A percentile compares a stretch with the other conserved stretches of the same genome.
phyloP scores from a whole-genome alignment of 768 basidiomycete genomes.

The Steccherinum ochraceum region DNA sequence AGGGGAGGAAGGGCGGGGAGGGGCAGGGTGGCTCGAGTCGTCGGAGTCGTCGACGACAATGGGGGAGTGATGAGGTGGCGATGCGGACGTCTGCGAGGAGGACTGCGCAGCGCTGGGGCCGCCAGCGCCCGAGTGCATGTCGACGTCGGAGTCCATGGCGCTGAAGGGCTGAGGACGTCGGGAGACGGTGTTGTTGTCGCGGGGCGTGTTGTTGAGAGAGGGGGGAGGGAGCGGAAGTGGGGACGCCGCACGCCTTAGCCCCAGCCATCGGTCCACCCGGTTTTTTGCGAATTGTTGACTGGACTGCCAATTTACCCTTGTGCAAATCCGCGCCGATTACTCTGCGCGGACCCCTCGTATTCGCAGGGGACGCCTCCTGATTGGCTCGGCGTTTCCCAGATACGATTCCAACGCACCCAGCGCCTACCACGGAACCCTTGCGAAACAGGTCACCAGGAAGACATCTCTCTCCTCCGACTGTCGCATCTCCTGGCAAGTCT shows the following conservation, averaged over 20 bases:
- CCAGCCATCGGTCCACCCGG: conserved; percentile 10
- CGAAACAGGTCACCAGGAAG: background rate
- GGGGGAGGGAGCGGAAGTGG: conserved; percentile 22
- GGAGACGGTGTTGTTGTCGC: conserved; percentile 1
- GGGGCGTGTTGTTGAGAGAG: too few species aligned
- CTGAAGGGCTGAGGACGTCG: conserved; percentile 3
- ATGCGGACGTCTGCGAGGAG: conserved; percentile 4
- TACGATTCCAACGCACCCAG: conserved; percentile 15
- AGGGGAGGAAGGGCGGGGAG: background rate
- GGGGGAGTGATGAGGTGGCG: background rate
- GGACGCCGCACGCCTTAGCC: conserved; percentile 10
- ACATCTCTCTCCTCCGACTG: background rate
- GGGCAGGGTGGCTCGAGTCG: background rate
- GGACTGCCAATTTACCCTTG: conserved; percentile 15
- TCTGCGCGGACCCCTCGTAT: conserved; percentile 9
- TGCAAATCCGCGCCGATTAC: background rate
- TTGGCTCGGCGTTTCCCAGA: conserved; percentile 27
- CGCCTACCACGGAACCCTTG: background rate
- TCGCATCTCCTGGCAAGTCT: too few species aligned
- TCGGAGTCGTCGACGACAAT: conserved; percentile 1
- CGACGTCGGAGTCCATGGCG: conserved; percentile 9
- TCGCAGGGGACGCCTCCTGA: conserved; percentile 10
- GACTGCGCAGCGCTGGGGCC: conserved; percentile 1
- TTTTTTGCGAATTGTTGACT: conserved; percentile 11
- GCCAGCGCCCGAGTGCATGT: background rate